Conservation (phyloP, 148 eudicot species). For the Chenopodium berlandieri region DNA sequence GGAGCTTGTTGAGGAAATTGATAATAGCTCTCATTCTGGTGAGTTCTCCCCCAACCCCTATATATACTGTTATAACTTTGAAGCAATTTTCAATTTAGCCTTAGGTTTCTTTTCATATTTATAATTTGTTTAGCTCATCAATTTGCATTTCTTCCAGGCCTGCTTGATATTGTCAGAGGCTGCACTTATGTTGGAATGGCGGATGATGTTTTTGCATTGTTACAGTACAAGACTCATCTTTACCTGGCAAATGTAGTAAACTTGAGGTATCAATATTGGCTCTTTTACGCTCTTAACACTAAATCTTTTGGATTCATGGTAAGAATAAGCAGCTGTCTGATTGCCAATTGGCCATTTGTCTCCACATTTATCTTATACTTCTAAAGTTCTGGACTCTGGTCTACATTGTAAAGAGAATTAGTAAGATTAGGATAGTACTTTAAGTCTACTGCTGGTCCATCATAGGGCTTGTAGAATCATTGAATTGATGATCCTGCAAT, state of each 20-base stretch:
- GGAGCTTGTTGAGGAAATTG: slow-evolving; percentile 71
- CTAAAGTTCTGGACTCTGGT: background rate
- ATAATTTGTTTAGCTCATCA: background rate
- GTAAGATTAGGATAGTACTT: background rate
- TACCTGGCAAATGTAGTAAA: slow-evolving; percentile 91
- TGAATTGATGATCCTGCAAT: background rate
- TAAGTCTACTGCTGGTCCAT: background rate
- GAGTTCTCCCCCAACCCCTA: slow-evolving; percentile 1
- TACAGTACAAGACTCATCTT: slow-evolving; percentile 84
- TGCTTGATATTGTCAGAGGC: slow-evolving; percentile 77
- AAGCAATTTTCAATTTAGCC: slow-evolving; percentile 7
- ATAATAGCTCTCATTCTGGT: slow-evolving; percentile 73
- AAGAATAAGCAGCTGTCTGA: background rate
- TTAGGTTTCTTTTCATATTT: background rate
- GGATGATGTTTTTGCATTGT: slow-evolving; percentile 80
- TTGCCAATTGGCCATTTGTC: background rate
- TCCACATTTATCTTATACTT: background rate
- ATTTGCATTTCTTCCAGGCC: slow-evolving; percentile 40
- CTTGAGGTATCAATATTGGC: slow-evolving; percentile 57
- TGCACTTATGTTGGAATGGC: slow-evolving; percentile 97
- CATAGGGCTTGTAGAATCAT: background rate
- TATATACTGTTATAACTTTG: slow-evolving; percentile 4
- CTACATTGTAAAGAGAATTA: background rate
- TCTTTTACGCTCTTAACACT: background rate
- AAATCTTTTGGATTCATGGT: background rate